Evolutionary conservation across 202 grass and related monocot genomes (phyloP).

Genomic region (Bolboschoenoplectus hybrid): DNA sequence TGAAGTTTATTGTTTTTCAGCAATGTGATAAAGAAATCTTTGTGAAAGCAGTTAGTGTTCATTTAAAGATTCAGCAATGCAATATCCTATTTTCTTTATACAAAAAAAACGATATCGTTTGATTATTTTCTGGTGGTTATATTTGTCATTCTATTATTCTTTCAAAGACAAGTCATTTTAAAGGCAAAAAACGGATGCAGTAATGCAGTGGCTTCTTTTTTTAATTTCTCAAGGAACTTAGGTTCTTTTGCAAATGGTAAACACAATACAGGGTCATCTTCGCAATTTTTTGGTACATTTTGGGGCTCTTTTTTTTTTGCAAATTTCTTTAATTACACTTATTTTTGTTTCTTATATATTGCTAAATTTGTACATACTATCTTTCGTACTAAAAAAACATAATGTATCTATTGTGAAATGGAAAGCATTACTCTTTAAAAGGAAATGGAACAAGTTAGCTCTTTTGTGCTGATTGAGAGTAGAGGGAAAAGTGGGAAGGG

Average conservation of each 20-base stretch:
- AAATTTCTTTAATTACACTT: background rate
- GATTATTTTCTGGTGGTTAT: background rate
- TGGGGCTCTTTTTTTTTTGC: too few species aligned
- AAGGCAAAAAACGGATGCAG: background rate
- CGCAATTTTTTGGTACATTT: too few species aligned
- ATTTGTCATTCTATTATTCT: background rate
- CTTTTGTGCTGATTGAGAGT: background rate
- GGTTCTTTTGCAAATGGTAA: background rate
- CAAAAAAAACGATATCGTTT: background rate
- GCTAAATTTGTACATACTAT: background rate
- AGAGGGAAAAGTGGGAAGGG: background rate
- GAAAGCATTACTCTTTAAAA: background rate
- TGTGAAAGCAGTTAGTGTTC: background rate
- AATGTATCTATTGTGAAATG: background rate
- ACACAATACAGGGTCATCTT: too few species aligned
- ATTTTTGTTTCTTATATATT: background rate
- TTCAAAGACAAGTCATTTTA: background rate
- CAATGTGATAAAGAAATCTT: background rate
- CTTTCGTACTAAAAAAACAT: background rate
- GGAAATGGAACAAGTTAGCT: background rate
- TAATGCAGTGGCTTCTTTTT: background rate
- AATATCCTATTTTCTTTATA: background rate
- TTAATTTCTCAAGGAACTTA: background rate
- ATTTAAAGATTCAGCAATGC: background rate
- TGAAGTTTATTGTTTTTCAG: background rate